These are phyloP conservation scores for Reutealis trisperma DNA, from an alignment of 345 rosid genomes.

Conservation along the genomic window DNA sequence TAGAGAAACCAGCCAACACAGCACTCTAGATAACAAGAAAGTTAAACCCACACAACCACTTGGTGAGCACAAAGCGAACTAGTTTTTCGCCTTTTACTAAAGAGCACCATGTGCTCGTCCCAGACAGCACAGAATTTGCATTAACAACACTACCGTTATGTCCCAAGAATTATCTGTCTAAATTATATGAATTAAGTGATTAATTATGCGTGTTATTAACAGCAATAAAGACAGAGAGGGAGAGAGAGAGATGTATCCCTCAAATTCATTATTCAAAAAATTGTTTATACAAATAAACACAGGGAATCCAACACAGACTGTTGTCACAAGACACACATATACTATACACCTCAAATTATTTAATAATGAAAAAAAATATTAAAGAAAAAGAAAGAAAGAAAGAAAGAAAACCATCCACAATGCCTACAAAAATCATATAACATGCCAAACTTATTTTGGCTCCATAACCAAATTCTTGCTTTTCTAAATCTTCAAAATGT, in stretches of 20 bases:
- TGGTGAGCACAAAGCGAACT: slow-evolving; percentile 39
- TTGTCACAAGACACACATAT: not conserved
- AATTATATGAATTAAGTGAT: not conserved
- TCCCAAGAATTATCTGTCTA: too few relatives aligned
- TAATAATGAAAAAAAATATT: too few relatives aligned
- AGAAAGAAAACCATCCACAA: not conserved
- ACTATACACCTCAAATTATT: slow-evolving; percentile 11
- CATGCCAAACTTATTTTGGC: not conserved
- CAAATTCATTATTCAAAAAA: slow-evolving; percentile 1
- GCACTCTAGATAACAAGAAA: too few relatives aligned
- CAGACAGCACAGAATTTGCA: too few relatives aligned
- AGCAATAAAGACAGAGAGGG: not conserved
- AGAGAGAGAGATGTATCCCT: not conserved
- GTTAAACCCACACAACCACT: too few relatives aligned
- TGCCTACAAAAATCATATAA: not conserved
- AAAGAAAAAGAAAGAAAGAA: too few relatives aligned
- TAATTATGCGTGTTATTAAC: not conserved
- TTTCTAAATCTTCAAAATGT: not conserved
- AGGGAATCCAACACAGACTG: not conserved
- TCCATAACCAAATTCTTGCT: slow-evolving; percentile 12
- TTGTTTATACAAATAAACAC: not conserved
- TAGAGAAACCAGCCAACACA: too few relatives aligned
- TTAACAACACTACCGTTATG: too few relatives aligned
- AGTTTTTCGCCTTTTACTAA: slow-evolving; percentile 59
- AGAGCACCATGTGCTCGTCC: slow-evolving; percentile 43